These are phyloP conservation scores for Cryptococcus maquisensis DNA, from an alignment of 1,284 basidiomycete genomes.

Conservation along the genomic window DNA sequence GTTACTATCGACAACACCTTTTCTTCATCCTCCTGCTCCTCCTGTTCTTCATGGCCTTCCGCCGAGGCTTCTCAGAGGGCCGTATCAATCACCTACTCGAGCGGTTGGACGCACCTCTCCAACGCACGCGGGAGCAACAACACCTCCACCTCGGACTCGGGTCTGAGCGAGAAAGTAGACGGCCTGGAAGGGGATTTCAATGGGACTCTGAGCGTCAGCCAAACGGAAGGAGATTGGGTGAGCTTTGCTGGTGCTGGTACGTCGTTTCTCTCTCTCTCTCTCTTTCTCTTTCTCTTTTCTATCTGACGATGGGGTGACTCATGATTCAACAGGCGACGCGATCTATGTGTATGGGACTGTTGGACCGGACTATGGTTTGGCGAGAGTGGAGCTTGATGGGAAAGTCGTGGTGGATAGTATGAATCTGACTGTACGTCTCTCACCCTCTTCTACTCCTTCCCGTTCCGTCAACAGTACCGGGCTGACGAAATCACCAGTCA, in stretches of 20 bases:
- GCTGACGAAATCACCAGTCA: constrained; percentile 11
- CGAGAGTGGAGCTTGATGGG: constrained; percentile 24
- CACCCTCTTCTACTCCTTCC: not conserved
- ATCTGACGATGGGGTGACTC: not conserved
- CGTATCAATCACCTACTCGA: too few relatives aligned
- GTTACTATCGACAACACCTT: constrained; percentile 30
- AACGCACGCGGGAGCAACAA: too few relatives aligned
- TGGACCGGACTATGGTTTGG: constrained; percentile 32
- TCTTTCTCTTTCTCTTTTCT: not conserved
- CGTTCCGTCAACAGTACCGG: not conserved
- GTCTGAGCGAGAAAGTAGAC: constrained; percentile 10
- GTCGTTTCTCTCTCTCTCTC: not conserved
- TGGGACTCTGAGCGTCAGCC: constrained; percentile 19
- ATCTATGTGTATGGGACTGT: constrained; percentile 32
- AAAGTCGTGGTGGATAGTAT: constrained; percentile 16
- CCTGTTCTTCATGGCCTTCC: too few relatives aligned
- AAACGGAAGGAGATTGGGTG: constrained; percentile 12
- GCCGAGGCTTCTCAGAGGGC: too few relatives aligned
- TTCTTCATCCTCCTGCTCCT: not conserved
- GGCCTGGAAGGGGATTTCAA: constrained; percentile 17
- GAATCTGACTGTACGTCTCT: constrained; percentile 31
- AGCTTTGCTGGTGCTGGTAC: constrained; percentile 26
- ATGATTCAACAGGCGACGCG: constrained; percentile 28
- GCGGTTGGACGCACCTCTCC: too few relatives aligned
- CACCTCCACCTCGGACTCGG: not conserved